Evolutionary conservation across 2,329 filamentous ascomycete species (phyloP), one percentile per base, ranked within the genome.

Genomic region (Ciborinia camelliae): DNA sequence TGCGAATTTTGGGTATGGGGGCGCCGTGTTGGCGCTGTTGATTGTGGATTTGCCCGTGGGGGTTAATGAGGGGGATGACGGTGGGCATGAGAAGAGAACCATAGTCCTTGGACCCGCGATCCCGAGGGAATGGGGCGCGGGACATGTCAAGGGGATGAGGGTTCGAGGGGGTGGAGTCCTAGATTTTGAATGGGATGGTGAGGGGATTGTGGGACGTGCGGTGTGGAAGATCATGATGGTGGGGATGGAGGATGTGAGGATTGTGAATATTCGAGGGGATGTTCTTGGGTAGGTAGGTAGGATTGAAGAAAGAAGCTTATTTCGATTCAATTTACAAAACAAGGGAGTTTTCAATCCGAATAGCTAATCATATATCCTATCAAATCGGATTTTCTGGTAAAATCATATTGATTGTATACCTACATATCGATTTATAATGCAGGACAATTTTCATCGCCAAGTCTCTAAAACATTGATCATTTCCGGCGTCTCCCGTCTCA

Each of bases 1-100:
- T 71, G 84, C 83, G 8, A 86, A 86, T 70, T 85, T 83, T 66
- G 84, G 83, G 1, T 72, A 79, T 28, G 76, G 76, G 3, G 83
- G 81, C 0, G 81, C 81, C 0, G 76, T 84, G 60, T 66, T 85
- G 62, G 76, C 77, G 65, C 81, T 85, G 81, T 71, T 85, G 48
- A 76, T 83, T 55, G 77, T 83, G n/a, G 81, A 85, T 71, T 60
- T 83, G 48, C 77, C 79, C 0, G 65, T 70, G n/a, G 70, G 68
- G 45, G 64, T 67, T 4, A 41, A 23, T 1, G 41, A 0, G 10
- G 62, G 51, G 1, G 54, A 54, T 4, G 70, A 65, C 0, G 70
- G 68, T 2, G 54, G 59, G 15, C n/a, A n/a, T n/a, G 77, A 71
- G 0, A 15, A 14, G 10, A 60, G 37, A 15, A 47, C 23, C 10